Evolutionary conservation across 2,329 filamentous ascomycete genomes (phyloP).

Genomic region (Biscogniauxia sp.): DNA sequence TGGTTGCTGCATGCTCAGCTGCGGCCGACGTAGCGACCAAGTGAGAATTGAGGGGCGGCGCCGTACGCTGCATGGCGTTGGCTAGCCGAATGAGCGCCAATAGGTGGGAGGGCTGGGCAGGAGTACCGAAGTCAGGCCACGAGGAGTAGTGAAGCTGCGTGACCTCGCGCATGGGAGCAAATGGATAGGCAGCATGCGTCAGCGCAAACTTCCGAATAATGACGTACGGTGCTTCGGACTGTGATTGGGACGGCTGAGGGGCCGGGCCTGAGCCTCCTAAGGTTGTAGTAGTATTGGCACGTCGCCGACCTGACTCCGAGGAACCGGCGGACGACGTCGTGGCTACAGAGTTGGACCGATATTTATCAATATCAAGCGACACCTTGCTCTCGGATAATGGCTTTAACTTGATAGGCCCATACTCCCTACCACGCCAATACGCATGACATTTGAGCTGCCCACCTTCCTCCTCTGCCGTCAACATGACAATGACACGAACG

Average conservation of each 20-base stretch:
- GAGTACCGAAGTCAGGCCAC: slow-evolving; percentile 97
- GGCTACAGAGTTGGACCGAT: slow-evolving; percentile 39
- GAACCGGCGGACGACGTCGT: slow-evolving; percentile 29
- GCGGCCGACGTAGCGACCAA: slow-evolving; percentile 34
- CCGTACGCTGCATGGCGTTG: slow-evolving; percentile 67
- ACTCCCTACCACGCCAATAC: slow-evolving; percentile 82
- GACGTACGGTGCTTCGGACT: slow-evolving; percentile 67
- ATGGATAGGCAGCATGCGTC: slow-evolving; percentile 72
- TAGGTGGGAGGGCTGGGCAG: slow-evolving; percentile 82
- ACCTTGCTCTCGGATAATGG: slow-evolving; percentile 79
- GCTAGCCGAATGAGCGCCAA: slow-evolving; percentile 87
- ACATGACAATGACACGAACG: slow-evolving; percentile 90
- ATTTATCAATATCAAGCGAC: slow-evolving; percentile 66
- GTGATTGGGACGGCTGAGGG: slow-evolving; percentile 24
- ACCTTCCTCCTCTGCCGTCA: slow-evolving; percentile 91
- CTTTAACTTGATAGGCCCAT: slow-evolving; percentile 73
- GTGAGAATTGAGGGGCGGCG: slow-evolving; percentile 46
- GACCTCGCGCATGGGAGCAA: slow-evolving; percentile 83
- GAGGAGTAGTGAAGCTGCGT: slow-evolving; percentile 91
- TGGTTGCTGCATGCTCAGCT: slow-evolving; percentile 31
- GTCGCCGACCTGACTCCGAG: slow-evolving; percentile 44
- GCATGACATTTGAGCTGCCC: slow-evolving; percentile 93
- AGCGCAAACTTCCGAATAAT: slow-evolving; percentile 85
- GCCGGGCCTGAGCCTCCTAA: slow-evolving; percentile 35
- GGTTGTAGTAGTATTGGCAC: slow-evolving; percentile 54